phyloP scores from a whole-genome alignment of 768 basidiomycete species.

The Phaffia australis region DNA sequence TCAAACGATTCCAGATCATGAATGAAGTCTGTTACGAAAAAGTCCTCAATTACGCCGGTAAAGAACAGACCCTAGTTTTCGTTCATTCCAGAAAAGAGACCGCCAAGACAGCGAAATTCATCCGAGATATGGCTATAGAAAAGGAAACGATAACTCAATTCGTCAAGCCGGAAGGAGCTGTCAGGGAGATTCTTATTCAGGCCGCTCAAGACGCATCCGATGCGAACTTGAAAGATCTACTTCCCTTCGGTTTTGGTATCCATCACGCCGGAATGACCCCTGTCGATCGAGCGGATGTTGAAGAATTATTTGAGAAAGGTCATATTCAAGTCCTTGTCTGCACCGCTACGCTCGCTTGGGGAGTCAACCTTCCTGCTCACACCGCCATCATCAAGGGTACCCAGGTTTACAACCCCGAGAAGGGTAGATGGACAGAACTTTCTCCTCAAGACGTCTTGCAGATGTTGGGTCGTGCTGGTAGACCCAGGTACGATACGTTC shows the following conservation, averaged over 20 bases:
- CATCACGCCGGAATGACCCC: slow-evolving; percentile 95
- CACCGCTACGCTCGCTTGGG: slow-evolving; percentile 98
- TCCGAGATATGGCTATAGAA: slow-evolving; percentile 89
- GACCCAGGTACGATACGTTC: slow-evolving; percentile 92
- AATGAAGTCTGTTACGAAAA: slow-evolving; percentile 99
- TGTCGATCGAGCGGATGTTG: slow-evolving; percentile 80
- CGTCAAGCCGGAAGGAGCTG: slow-evolving; percentile 83
- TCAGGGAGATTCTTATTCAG: slow-evolving; percentile 74
- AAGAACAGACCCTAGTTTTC: slow-evolving; percentile 79
- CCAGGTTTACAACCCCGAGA: slow-evolving; percentile 97
- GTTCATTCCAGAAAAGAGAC: slow-evolving; percentile 99
- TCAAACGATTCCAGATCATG: slow-evolving; percentile 94
- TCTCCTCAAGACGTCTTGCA: slow-evolving; percentile 93
- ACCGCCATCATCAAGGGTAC: slow-evolving; percentile 99
- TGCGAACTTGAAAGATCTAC: slow-evolving; percentile 66
- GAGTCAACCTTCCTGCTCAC: slow-evolving; percentile 95
- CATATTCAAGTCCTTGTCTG: slow-evolving; percentile 89
- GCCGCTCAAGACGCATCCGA: slow-evolving; percentile 78
- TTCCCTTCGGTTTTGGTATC: slow-evolving; percentile 94
- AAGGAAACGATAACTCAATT: slow-evolving; percentile 94
- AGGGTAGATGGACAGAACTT: slow-evolving; percentile 92
- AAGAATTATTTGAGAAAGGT: slow-evolving; percentile 87
- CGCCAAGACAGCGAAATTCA: slow-evolving; percentile 86
- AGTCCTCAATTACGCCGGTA: slow-evolving; percentile 75
- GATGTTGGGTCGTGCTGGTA: slow-evolving; percentile 95